These are phyloP conservation scores for Diaporthe longicolla DNA, from an alignment of 2,329 filamentous ascomycete genomes.

Conservation along the genomic window DNA sequence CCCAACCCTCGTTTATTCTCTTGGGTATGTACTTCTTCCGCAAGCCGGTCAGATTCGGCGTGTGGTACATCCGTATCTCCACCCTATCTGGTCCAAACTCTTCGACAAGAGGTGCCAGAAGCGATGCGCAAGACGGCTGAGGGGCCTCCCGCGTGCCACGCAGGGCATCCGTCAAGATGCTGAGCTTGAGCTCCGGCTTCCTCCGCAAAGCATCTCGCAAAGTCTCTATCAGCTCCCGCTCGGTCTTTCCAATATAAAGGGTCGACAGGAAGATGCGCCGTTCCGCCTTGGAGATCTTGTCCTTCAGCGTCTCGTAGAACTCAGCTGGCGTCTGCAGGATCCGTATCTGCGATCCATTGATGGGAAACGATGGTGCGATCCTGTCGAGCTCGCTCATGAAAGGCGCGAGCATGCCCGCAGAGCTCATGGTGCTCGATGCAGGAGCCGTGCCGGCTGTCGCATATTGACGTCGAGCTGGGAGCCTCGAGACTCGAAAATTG, in stretches of 20 bases:
- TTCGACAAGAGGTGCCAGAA: slow-evolving; percentile 84
- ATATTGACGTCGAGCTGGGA: slow-evolving; percentile 40
- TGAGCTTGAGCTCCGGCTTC: slow-evolving; percentile 84
- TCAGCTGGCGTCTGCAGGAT: slow-evolving; percentile 86
- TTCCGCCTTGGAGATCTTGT: slow-evolving; percentile 85
- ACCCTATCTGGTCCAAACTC: slow-evolving; percentile 90
- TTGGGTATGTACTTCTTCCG: slow-evolving; percentile 87
- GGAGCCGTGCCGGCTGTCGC: slow-evolving; percentile 40
- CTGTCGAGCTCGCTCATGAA: slow-evolving; percentile 83
- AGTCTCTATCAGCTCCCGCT: slow-evolving; percentile 87
- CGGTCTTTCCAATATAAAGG: slow-evolving; percentile 94
- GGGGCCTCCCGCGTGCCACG: slow-evolving; percentile 93
- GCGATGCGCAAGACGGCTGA: slow-evolving; percentile 85
- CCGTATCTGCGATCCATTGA: slow-evolving; percentile 83
- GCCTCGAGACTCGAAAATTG: slow-evolving; percentile 30
- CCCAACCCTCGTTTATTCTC: slow-evolving; percentile 98
- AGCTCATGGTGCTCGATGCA: slow-evolving; percentile 45
- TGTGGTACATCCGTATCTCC: slow-evolving; percentile 97
- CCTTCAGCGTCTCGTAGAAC: slow-evolving; percentile 93
- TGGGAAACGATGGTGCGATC: slow-evolving; percentile 90
- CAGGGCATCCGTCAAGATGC: slow-evolving; percentile 91
- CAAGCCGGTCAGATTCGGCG: slow-evolving; percentile 90
- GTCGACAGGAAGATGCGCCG: slow-evolving; percentile 92
- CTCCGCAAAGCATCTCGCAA: slow-evolving; percentile 80
- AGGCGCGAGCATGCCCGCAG: slow-evolving; percentile 63